phyloP scores from a whole-genome alignment of 2,329 filamentous ascomycete species.

The Fonsecaea pedrosoi region DNA sequence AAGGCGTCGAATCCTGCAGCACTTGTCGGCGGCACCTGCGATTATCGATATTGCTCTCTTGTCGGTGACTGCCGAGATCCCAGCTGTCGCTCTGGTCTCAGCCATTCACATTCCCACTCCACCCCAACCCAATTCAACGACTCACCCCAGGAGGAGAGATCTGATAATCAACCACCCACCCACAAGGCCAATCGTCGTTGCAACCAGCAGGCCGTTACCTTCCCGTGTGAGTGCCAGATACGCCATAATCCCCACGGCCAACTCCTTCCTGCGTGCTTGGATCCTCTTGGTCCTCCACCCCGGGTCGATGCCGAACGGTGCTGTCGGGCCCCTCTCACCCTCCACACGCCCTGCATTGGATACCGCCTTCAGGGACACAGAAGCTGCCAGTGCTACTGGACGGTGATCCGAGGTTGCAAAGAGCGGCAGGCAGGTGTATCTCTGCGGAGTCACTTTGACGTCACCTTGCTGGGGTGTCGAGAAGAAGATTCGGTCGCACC shows the following conservation, averaged over 20 bases:
- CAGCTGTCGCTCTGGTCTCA: neutral
- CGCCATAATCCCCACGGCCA: constrained; percentile 64
- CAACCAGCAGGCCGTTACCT: constrained; percentile 52
- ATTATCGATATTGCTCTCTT: neutral
- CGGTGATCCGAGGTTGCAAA: constrained; percentile 87
- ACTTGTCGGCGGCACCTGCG: neutral
- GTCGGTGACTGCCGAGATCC: constrained; percentile 5
- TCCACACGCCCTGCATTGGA: constrained; percentile 41
- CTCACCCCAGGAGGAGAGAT: constrained; percentile 40
- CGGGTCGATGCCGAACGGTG: constrained; percentile 65
- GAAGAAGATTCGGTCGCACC: constrained; percentile 91
- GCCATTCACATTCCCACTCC: neutral
- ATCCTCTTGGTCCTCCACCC: constrained; percentile 63
- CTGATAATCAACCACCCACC: constrained; percentile 51
- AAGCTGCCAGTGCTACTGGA: constrained; percentile 75
- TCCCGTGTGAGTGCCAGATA: constrained; percentile 60
- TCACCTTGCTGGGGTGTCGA: constrained; percentile 61
- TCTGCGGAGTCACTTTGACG: constrained; percentile 59
- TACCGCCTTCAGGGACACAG: constrained; percentile 64
- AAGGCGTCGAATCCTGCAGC: neutral
- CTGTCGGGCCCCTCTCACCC: constrained; percentile 44
- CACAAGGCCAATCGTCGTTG: constrained; percentile 46
- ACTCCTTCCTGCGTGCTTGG: constrained; percentile 63
- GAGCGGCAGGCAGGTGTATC: constrained; percentile 77
- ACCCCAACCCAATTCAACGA: neutral